Evolutionary conservation across 371 early-diverging fungal species (phyloP), one percentile per base, ranked within the genome.

Genomic region (Mortierella sp.): DNA sequence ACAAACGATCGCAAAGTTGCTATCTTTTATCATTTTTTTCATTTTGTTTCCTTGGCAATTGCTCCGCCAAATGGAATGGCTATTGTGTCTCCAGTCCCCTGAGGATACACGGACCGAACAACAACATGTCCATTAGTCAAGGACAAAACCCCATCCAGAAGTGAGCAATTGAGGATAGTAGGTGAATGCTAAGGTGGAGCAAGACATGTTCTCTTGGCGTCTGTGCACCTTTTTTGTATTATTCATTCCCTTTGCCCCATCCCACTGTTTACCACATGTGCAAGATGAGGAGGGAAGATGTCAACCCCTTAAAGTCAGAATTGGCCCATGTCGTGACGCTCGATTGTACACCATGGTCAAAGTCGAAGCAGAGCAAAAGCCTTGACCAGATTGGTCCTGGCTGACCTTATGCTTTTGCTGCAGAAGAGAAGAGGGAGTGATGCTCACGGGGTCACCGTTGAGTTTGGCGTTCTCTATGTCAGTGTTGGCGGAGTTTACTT

Each of bases 381-480:
- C 41, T 41, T 41, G 41, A 41, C 7, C 35, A 35, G 35, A 35
- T 35, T 35, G 35, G 35, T 35, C 35, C 7, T 41, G 41, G 41
- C 41, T 41, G 41, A 41, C 41, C 7, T 41, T 41, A 41, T 41
- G 41, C 41, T 41, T 41, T 41, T 41, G 41, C 41, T 41, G 41
- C 41, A 41, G 41, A 6, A 41, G 41, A 41, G 41, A 41, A 41
- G 0, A 7, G 41, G 7, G 41, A 41, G 41, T 41, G 41, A 41
- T 38, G 68, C 68, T 68, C 68, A 68, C 68, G 68, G 41, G 68
- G 68, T 68, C 68, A 41, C 68, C 68, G 43, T 38, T 68, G 51
- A 51, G 51, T 51, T 51, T 51, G 68, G 41, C 68, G 41, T 32
- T 27, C 58, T 27, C 58, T 56, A 3, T 27, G 27, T 46, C 41